phyloP scores from a whole-genome alignment of 805 yeast genomes.

The Yarrowia yakushimensis region DNA sequence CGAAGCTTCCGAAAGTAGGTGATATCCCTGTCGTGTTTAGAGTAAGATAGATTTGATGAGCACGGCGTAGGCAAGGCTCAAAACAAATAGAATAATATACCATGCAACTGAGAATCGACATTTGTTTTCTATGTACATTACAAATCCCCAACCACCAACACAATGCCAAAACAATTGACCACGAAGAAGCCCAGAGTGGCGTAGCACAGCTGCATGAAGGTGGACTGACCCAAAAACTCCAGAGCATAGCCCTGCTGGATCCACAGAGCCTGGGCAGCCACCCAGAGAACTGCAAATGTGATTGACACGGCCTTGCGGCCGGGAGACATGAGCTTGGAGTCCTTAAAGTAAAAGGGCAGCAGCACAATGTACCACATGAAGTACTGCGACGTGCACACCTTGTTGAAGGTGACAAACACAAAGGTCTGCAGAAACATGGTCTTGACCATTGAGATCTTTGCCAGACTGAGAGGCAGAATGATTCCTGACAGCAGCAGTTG shows the following conservation, averaged over 20 bases:
- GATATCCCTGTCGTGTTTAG: not conserved
- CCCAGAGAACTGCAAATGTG: slow-evolving; percentile 55
- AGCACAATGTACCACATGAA: slow-evolving; percentile 91
- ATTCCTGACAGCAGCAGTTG: slow-evolving; percentile 62
- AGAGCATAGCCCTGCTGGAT: slow-evolving; percentile 68
- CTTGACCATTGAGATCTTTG: slow-evolving; percentile 44
- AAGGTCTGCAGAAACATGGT: slow-evolving; percentile 73
- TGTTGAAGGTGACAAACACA: slow-evolving; percentile 72
- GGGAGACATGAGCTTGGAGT: slow-evolving; percentile 33
- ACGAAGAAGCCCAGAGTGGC: slow-evolving; percentile 58
- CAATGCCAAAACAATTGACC: slow-evolving; percentile 58
- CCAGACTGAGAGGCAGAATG: slow-evolving; percentile 53
- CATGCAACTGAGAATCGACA: not conserved
- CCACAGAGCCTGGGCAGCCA: slow-evolving; percentile 72
- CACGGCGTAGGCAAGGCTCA: not conserved
- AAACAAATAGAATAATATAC: not conserved
- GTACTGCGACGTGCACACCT: slow-evolving; percentile 90
- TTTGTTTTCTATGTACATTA: not conserved
- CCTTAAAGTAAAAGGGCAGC: slow-evolving; percentile 65
- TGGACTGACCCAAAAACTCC: slow-evolving; percentile 71
- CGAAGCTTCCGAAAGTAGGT: slow-evolving; percentile 29
- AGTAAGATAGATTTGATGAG: slow-evolving; percentile 1
- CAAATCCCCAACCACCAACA: slow-evolving; percentile 50
- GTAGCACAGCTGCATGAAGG: slow-evolving; percentile 56
- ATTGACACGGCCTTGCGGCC: slow-evolving; percentile 27